phyloP scores from a whole-genome alignment of 805 yeast species.

The Saccharomycopsis fibuligera region DNA sequence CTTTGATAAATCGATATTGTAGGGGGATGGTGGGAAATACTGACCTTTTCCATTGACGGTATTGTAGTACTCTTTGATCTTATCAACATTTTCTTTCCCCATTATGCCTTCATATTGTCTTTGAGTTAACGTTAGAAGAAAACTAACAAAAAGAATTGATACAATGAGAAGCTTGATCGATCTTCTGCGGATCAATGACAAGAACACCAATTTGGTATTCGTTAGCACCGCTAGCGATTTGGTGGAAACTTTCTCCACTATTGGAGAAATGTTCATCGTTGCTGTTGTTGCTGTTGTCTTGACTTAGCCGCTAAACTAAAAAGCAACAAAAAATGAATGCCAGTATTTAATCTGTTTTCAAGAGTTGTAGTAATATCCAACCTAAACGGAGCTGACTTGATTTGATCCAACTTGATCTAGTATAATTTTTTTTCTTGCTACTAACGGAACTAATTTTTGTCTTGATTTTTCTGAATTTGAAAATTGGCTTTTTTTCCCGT shows the following conservation, averaged over 20 bases:
- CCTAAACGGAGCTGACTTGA: too few species aligned
- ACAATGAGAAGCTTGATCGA: slow-evolving; percentile 1
- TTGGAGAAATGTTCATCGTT: too few species aligned
- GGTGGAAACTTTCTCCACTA: background rate
- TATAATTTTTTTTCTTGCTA: too few species aligned
- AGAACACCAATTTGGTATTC: background rate
- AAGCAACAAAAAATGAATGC: too few species aligned
- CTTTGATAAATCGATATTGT: slow-evolving; percentile 11
- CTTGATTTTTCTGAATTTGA: too few species aligned
- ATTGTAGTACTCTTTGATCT: slow-evolving; percentile 15
- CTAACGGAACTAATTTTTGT: too few species aligned
- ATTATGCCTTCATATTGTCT: slow-evolving; percentile 6
- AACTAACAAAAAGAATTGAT: background rate
- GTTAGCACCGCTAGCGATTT: background rate
- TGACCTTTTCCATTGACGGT: slow-evolving; percentile 5
- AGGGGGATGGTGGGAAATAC: slow-evolving; percentile 10
- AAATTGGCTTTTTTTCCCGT: too few species aligned
- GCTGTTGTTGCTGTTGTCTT: too few species aligned
- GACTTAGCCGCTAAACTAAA: too few species aligned
- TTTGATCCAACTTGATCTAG: too few species aligned
- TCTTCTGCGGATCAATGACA: background rate
- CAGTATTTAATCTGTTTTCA: too few species aligned
- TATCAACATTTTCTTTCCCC: slow-evolving; percentile 16
- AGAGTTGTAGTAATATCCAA: too few species aligned
- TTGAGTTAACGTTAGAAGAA: slow-evolving; percentile 7